Evolutionary conservation across 345 rosid genomes (phyloP).

Genomic region (Triadica sebifera): DNA sequence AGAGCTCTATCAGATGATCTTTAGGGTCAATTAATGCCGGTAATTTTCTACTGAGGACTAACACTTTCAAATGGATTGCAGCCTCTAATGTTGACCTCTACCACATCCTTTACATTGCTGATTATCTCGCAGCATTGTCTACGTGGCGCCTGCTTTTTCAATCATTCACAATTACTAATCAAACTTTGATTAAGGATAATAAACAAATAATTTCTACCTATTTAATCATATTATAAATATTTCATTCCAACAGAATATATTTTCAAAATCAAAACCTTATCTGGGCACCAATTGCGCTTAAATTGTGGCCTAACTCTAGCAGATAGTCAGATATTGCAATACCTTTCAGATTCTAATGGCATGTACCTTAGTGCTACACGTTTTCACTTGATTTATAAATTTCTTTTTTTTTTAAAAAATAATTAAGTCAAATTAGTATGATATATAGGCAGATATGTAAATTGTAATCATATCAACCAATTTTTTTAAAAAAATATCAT

Average conservation of each 20-base stretch:
- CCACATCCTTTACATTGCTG: constrained; percentile 26
- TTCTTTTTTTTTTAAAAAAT: too few species aligned
- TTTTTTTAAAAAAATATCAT: too few species aligned
- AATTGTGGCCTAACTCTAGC: not conserved
- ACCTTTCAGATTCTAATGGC: not conserved
- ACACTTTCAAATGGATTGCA: constrained; percentile 61
- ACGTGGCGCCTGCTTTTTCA: constrained; percentile 67
- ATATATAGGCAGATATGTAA: too few species aligned
- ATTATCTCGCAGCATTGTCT: constrained; percentile 64
- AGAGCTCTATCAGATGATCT: too few species aligned
- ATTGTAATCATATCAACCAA: too few species aligned
- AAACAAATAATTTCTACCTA: too few species aligned
- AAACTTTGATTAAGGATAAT: too few species aligned
- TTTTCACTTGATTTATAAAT: too few species aligned
- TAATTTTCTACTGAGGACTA: constrained; percentile 42
- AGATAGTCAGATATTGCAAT: not conserved
- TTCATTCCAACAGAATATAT: not conserved
- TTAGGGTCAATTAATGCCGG: not conserved
- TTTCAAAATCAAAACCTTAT: not conserved
- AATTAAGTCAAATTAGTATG: too few species aligned
- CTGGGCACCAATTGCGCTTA: constrained; percentile 24
- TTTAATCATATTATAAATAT: too few species aligned
- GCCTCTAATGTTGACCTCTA: constrained; percentile 57
- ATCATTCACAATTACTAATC: too few species aligned
- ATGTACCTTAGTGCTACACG: not conserved